These are phyloP conservation scores for Yarrowia sp. DNA, from an alignment of 805 yeast genomes.

Conservation along the genomic window DNA sequence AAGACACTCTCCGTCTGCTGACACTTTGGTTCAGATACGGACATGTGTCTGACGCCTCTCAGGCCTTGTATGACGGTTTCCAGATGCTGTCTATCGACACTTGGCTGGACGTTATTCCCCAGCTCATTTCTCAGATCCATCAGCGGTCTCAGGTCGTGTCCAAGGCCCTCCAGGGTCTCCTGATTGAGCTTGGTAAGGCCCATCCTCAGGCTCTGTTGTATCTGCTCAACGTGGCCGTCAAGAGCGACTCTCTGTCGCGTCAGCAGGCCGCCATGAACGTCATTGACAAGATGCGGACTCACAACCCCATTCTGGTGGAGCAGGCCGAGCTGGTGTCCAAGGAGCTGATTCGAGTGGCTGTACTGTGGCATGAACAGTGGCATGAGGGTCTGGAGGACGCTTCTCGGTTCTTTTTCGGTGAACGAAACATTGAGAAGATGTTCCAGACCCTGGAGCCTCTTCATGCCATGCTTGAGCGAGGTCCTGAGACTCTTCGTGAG, in stretches of 20 bases:
- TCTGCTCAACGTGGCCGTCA: slow-evolving; percentile 93
- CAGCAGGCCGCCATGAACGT: slow-evolving; percentile 90
- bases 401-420: slow-evolving; percentile 87
- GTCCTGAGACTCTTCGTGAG: slow-evolving; percentile 91
- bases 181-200: slow-evolving; percentile 86
- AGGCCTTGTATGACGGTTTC: slow-evolving; percentile 87
- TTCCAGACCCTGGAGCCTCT: slow-evolving; percentile 84
- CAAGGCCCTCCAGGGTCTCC: slow-evolving; percentile 69
- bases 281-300: slow-evolving; percentile 87
- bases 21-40: slow-evolving; percentile 97
- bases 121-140: slow-evolving; percentile 91
- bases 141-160: slow-evolving; percentile 88
- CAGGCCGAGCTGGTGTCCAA: slow-evolving; percentile 94
- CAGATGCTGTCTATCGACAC: slow-evolving; percentile 83
- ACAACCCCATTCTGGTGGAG: slow-evolving; percentile 78
- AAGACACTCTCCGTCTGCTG: slow-evolving; percentile 84
- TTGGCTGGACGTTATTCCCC: slow-evolving; percentile 96
- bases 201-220: slow-evolving; percentile 97
- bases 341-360: slow-evolving; percentile 91
- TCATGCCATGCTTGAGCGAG: slow-evolving; percentile 73
- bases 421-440: slow-evolving; percentile 93
- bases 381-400: slow-evolving; percentile 97
- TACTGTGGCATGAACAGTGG: slow-evolving; percentile 97
- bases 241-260: slow-evolving; percentile 85
- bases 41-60: slow-evolving; percentile 86